Evolutionary conservation across 2,329 filamentous ascomycete species (phyloP).

Genomic region (Xylariaceae sp.): DNA sequence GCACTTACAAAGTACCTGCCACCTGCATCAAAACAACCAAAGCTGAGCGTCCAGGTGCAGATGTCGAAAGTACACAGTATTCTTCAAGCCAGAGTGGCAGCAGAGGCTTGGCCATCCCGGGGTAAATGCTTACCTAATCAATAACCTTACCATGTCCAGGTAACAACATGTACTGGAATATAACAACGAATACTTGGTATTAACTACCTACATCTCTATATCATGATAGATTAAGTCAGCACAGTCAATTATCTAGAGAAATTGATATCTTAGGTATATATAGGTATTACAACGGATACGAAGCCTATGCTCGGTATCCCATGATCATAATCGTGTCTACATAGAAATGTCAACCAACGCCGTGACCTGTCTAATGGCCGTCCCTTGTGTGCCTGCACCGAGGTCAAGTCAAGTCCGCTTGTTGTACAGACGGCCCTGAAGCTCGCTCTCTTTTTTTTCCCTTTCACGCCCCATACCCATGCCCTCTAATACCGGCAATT

Average conservation of each 20-base stretch:
- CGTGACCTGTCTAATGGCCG: conserved; percentile 23
- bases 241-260: no score
- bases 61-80: no score
- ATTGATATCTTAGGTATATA: no score
- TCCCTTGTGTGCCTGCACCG: conserved; percentile 14
- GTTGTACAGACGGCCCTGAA: conserved; percentile 23
- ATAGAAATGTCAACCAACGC: conserved; percentile 24
- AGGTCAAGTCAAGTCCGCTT: conserved; percentile 17
- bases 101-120: conserved; percentile 3
- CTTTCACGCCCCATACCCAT: conserved; percentile 10
- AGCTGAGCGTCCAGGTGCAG: no score
- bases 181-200: background rate
- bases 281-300: conserved; percentile 23
- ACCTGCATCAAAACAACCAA: no score
- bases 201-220: no score
- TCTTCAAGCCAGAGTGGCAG: conserved; percentile 27
- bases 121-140: no score
- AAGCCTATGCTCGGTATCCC: conserved; percentile 18
- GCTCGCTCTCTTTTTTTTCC: conserved; percentile 10
- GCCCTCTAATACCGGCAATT: conserved; percentile 9
- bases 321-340: conserved; percentile 25
- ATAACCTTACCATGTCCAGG: background rate
- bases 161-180: background rate
- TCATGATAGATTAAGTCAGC: no score
- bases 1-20: no score